Evolutionary conservation across 129 eudicot species (phyloP), one percentile per base, ranked within the genome.

Genomic region (Artemisia annua): DNA sequence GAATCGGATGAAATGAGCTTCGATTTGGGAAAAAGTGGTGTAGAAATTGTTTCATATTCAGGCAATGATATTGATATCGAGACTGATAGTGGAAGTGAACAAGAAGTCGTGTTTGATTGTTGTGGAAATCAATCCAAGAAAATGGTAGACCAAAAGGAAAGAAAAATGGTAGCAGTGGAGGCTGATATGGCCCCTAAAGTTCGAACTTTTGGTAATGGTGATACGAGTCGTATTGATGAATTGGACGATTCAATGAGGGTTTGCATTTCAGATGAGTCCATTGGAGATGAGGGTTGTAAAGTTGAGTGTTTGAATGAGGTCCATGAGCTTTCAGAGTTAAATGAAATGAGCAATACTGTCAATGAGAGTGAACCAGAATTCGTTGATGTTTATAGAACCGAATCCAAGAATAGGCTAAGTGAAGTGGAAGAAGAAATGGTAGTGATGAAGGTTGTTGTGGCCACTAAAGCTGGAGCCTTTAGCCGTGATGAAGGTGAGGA

Each of bases 121-220:
- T 48, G 11, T 44, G 54, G n/a, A 64, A 5, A 14, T 18, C 78
- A 78, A 60, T 58, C 75, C 22, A 66, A 75, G 68, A 75, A 72
- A 63, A 39, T 30, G n/a, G 50, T 69, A 49, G 65, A 66, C 48
- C 39, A 75, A 78, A 79, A 67, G 17, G 88, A 86, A 58, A 77
- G 67, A 61, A 20, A 28, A 13, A 13, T 1, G 3, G 46, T 11
- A 39, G 53, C 50, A 32, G 46, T 8, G 46, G 2, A 39, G 46
- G 2, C 7, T 7, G 46, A 39, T 1, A 39, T 39, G 46, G 11
- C 46, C 46, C 46, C 46, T 39, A 39, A 39, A 7, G 8, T 39
- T 39, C 46, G 5, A 39, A 39, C 2, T 6, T 39, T 39, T 7
- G 46, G 46, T 39, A 6, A 39, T 39, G 10, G 8, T 39, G 46